These are phyloP conservation scores for Colletotrichum karsti DNA, from an alignment of 2,329 filamentous ascomycete genomes.

Conservation along the genomic window DNA sequence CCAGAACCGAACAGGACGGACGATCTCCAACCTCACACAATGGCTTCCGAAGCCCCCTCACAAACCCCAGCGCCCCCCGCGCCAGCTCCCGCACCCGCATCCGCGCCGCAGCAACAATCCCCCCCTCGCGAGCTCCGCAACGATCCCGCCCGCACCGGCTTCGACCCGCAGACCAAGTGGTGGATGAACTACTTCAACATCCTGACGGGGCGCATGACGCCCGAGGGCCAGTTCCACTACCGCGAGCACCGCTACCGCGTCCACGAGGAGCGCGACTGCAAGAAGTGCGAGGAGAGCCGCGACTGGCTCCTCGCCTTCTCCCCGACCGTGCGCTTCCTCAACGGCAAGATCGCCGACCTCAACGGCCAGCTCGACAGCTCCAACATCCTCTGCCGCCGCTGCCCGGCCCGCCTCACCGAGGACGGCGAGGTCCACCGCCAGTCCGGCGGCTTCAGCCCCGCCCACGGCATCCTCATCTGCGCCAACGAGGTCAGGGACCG, in stretches of 20 bases:
- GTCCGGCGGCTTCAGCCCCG: slow-evolving; percentile 84
- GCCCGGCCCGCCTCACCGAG: slow-evolving; percentile 66
- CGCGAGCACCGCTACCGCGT: slow-evolving; percentile 78
- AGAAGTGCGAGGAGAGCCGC: slow-evolving; percentile 80
- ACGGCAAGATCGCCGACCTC: slow-evolving; percentile 80
- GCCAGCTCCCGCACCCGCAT: too few relatives aligned
- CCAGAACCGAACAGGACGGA: not conserved
- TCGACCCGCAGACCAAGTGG: slow-evolving; percentile 67
- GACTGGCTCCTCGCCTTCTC: slow-evolving; percentile 87
- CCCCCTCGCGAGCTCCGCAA: slow-evolving; percentile 55
- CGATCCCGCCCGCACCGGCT: slow-evolving; percentile 69
- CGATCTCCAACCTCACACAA: not conserved
- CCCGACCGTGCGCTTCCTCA: slow-evolving; percentile 87
- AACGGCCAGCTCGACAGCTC: slow-evolving; percentile 76
- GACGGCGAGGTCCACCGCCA: slow-evolving; percentile 70
- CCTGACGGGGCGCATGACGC: slow-evolving; percentile 76
- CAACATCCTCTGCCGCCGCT: slow-evolving; percentile 87
- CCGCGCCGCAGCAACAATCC: slow-evolving; percentile 6
- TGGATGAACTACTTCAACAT: slow-evolving; percentile 91
- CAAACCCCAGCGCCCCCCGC: slow-evolving; percentile 20
- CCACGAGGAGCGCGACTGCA: slow-evolving; percentile 82
- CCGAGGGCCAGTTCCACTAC: slow-evolving; percentile 77
- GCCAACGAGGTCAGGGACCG: slow-evolving; percentile 87
- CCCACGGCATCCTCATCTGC: slow-evolving; percentile 90
- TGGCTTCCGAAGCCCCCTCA: slow-evolving; percentile 10